phyloP scores from a whole-genome alignment of 2,329 filamentous ascomycete species.

The Xylaria sp. region DNA sequence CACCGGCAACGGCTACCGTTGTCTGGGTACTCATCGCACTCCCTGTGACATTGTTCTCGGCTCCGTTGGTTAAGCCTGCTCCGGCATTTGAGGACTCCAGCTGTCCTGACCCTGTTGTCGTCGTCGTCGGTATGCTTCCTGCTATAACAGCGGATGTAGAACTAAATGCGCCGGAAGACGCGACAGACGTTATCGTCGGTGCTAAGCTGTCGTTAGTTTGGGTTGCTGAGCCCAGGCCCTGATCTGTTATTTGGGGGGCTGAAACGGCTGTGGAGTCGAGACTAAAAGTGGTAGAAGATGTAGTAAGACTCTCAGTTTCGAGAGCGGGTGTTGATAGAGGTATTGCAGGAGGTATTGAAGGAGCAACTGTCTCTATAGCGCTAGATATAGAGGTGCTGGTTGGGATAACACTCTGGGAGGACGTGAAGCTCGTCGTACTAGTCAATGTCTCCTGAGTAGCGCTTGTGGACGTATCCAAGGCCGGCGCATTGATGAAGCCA shows the following conservation, averaged over 20 bases:
- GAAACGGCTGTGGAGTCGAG: slow-evolving; percentile 18
- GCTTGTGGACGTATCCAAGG: slow-evolving; percentile 7
- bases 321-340: slow-evolving; percentile 21
- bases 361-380: slow-evolving; percentile 33
- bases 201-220: slow-evolving; percentile 33
- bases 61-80: slow-evolving; percentile 34
- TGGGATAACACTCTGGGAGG: slow-evolving; percentile 41
- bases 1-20: slow-evolving; percentile 60
- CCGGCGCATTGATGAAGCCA: not conserved
- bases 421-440: slow-evolving; percentile 52
- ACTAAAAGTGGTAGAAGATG: slow-evolving; percentile 11
- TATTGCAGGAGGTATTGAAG: slow-evolving; percentile 21
- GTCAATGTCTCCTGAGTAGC: slow-evolving; percentile 41
- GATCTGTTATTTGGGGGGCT: slow-evolving; percentile 29
- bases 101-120: slow-evolving; percentile 26
- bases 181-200: slow-evolving; percentile 30
- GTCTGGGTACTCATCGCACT: slow-evolving; percentile 46
- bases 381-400: slow-evolving; percentile 35
- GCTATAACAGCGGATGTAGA: not conserved
- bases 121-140: slow-evolving; percentile 12
- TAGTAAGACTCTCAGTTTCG: slow-evolving; percentile 6
- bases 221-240: slow-evolving; percentile 24
- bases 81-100: slow-evolving; percentile 36
- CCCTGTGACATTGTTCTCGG: slow-evolving; percentile 42
- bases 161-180: slow-evolving; percentile 10